Base-by-base conservation (phyloP, 2,329 filamentous ascomycete genomes). In the Falciphora oryzae region DNA sequence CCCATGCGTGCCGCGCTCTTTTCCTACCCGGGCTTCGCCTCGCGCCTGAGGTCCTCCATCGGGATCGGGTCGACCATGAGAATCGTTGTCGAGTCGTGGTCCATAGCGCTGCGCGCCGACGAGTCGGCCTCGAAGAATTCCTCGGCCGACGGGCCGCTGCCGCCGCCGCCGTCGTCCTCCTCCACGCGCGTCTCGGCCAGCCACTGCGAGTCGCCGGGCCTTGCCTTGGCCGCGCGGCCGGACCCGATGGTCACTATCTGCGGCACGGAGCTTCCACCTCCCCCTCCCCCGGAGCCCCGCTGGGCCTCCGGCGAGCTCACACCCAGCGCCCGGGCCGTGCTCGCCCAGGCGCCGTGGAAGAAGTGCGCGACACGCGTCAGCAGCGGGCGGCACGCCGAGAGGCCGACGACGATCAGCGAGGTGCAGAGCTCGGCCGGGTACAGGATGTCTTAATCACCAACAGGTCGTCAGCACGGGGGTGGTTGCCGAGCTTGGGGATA, bases 351-450 rank as follows among this genome's bases (percentile, higher is more conserved):
- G 7, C 18, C 22, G 44, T 25, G 44, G 22, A 53, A 11, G 44
- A 10, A 22, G 44, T 4, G 7, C 44, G 44, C 7, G 44, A 25
- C 44, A 22, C 44, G 44, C 44, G 22, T 53, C n/a, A 62, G 60
- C 14, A 62, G 28, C 32, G 60, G 60, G 14, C 60, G 60, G 60
- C 60, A 62, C 13, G 35, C 60, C 6, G 35, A 38, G 7, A 62
- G 60, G 35, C 35, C 22, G 18, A 31, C 38, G 27, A 62, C 60
- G 32, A 53, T 28, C 14, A 62, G 38, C 27, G 60, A 27, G 14
- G 60, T 31, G 32, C 35, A 22, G 60, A 50, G 44, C 50, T 62
- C 60, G n/a, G 35, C 60, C 6, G 38, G 38, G 13, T 27, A 38
- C 38, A 38, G 29, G 8, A 53, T 29, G 32, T 53, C 60, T 62